Base-by-base conservation (phyloP, 129 eudicot genomes). In the Saussurea involucrata region DNA sequence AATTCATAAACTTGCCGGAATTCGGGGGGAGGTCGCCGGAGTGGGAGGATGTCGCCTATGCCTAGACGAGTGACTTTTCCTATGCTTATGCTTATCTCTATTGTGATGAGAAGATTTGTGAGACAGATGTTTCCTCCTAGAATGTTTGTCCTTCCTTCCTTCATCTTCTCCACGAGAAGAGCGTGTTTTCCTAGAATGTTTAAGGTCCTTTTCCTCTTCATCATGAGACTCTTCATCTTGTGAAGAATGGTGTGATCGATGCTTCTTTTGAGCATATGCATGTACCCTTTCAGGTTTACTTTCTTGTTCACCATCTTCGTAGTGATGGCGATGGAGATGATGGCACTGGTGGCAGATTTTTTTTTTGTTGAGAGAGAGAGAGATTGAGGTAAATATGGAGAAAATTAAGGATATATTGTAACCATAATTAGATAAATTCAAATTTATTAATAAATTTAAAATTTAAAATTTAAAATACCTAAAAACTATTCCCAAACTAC, bases 101-200 rank as follows among this genome's bases (percentile, higher is more conserved):
- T 83, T 77, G 36, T 77, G 88, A 64, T 55, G 79, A 29, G 98
- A 86, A 70, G 96, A 84, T 10, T 63, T 74, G 63, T 68, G 90
- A 28, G 90, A 89, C 24, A 78, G 78, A 49, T 88, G 90, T 78
- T 85, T 92, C 69, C 83, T 88, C 40, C 82, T 80, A 3, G 75
- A 84, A 8, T 8, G 72, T 69, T 75, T 82, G 31, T 66, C 74
- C 8, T 71, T 63, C 63, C 76, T 67, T 76, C 58, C 86, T 31
- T 81, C 77, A 49, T 72, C 78, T 22, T 78, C 73, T 49, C 42
- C 76, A 31, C 22, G 76, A 27, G 58, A 75, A 31, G 81, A 68
- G 75, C 25, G 81, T 37, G 76, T 84, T 33, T 32, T 86, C 55
- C 76, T 72, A 31, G 78, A 79, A 83, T 73, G 40, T 46, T 77